Evolutionary conservation across 371 early-diverging fungal species (phyloP).

Genomic region (Entomophthora muscae): DNA sequence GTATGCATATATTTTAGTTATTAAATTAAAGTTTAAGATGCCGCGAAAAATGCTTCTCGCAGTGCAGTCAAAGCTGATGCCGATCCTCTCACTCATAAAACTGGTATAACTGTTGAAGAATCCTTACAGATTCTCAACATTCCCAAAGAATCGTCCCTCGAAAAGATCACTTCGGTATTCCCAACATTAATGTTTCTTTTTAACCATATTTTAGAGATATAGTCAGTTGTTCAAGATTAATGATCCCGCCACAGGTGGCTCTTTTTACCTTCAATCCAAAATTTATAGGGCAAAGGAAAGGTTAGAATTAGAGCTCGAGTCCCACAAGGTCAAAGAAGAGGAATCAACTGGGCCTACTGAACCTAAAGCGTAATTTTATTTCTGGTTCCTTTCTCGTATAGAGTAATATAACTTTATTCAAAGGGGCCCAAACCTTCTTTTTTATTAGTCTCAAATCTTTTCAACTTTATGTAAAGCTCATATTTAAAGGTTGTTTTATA

Average conservation of each 20-base stretch:
- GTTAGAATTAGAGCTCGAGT: conserved; percentile 10
- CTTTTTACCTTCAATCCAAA: conserved; percentile 88
- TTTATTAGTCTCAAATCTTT: too few species aligned
- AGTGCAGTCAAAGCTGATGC: conserved; percentile 30
- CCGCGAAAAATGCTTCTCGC: conserved; percentile 20
- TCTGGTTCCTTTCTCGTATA: too few species aligned
- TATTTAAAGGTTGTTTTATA: too few species aligned
- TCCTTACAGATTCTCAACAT: conserved; percentile 83
- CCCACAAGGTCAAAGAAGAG: neutral
- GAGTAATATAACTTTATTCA: too few species aligned
- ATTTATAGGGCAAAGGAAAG: conserved; percentile 54
- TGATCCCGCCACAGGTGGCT: conserved; percentile 71
- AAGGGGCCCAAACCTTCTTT: too few species aligned
- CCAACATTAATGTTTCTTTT: neutral
- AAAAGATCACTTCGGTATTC: conserved; percentile 48
- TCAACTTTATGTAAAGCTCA: too few species aligned
- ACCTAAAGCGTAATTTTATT: neutral
- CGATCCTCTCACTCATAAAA: conserved; percentile 59
- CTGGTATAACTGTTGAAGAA: conserved; percentile 82
- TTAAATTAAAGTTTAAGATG: conserved; percentile 16
- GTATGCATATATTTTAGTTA: conserved; percentile 28
- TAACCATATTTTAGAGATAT: conserved; percentile 42
- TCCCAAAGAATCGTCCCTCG: conserved; percentile 45
- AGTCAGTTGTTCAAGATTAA: conserved; percentile 79
- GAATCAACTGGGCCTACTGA: neutral